Base-by-base conservation (phyloP, 2,329 filamentous ascomycete genomes). In the Aspergillus sp. region DNA sequence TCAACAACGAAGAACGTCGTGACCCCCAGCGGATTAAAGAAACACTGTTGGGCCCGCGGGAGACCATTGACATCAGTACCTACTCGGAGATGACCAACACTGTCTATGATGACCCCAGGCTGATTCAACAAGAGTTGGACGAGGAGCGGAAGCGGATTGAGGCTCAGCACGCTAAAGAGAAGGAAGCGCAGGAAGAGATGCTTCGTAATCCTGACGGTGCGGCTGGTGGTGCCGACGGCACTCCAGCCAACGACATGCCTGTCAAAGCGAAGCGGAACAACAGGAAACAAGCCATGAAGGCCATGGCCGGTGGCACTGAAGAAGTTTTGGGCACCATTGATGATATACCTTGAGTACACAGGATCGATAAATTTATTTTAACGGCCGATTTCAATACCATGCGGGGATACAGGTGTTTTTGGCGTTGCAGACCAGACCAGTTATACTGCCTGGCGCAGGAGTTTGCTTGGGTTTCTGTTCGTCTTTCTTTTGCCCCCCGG, bases 1-100 rank as follows among this genome's bases (percentile, higher is more conserved):
- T 87, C 74, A 82, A 80, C 28, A 83, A 84, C 39, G 87, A 89
- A 72, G 85, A 89, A 70, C 80, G 82, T 23, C 74, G 81, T 5
- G 79, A 87, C 66, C 81, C 84, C 0, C 74, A 79, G 15, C 74
- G 81, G 15, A 81, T 89, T 41, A 83, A 82, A 57, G 74, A 79
- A 5, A 82, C 82, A 1, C 73, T 89, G 3, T 69, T 79, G 12
- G 79, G 80, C 1, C 78, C 79, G 3, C 73, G 75, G 15, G 77
- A 82, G 60, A 61, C 69, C 3, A 76, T 82, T 25, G 75, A 79
- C 63, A 72, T 82, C 49, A 73, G 71, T 12, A 75, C 77, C 17
- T 81, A 80, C 57, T 79, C 78, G 1, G 73, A 77, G 60, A 74
- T 81, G 76, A 80, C 79, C 9, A 80, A 81, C 59, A 77, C 74